Evolutionary conservation across 306 rosid genomes (phyloP).

Genomic region (Betula pendula): DNA sequence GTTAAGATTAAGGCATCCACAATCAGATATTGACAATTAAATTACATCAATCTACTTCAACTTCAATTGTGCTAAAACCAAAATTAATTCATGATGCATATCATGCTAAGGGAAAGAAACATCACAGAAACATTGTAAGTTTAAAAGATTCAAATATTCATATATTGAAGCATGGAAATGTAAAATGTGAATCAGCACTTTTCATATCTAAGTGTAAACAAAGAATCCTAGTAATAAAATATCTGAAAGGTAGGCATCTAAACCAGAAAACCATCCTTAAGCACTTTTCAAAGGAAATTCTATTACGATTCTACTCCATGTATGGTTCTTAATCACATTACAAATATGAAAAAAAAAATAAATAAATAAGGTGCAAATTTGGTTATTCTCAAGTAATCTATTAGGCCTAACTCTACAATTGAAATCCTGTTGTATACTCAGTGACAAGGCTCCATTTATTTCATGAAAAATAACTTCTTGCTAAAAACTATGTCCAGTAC

Average conservation of each 20-base stretch:
- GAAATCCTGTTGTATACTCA: neutral
- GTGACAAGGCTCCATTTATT: neutral
- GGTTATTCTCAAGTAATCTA: neutral
- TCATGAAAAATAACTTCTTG: neutral
- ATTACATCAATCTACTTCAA: conserved; percentile 3
- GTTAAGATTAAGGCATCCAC: conserved; percentile 29
- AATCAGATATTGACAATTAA: conserved; percentile 27
- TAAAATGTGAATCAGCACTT: neutral
- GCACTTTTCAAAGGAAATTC: neutral
- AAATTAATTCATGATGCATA: conserved; percentile 2
- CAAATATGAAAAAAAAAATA: too few relatives aligned
- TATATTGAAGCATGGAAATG: neutral
- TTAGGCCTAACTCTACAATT: neutral
- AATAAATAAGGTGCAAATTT: too few relatives aligned
- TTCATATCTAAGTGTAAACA: neutral
- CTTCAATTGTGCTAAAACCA: neutral
- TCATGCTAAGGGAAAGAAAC: conserved; percentile 17
- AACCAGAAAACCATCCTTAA: neutral
- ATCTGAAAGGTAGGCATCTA: neutral
- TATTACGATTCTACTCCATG: neutral
- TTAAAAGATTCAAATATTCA: neutral
- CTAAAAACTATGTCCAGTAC: neutral
- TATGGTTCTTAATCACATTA: neutral
- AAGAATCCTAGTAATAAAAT: neutral
- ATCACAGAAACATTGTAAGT: neutral